These are phyloP conservation scores for Mortierella sp. DNA, from an alignment of 371 early-diverging fungal species.

Conservation along the genomic window DNA sequence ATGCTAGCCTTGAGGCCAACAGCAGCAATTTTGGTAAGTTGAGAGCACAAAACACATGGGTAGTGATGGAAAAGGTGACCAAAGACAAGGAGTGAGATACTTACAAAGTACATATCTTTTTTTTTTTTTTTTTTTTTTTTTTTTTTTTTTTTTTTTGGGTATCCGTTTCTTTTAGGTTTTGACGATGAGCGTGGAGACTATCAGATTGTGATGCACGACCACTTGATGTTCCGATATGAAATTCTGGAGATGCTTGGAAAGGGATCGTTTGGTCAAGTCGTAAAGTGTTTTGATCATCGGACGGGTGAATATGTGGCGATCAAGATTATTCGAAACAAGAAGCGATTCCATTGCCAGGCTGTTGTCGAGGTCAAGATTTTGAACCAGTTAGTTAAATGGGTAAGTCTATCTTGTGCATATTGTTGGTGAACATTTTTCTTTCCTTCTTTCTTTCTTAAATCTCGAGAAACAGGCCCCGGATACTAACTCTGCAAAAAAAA, in stretches of 20 bases:
- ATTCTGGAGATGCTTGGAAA: constrained; percentile 90
- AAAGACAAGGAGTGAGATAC: neutral
- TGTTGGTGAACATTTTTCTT: no score
- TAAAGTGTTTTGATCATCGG: constrained; percentile 93
- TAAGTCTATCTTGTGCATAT: no score
- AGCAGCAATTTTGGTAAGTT: constrained; percentile 66
- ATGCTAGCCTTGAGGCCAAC: constrained; percentile 59
- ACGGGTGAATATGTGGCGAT: constrained; percentile 89
- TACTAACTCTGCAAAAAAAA: neutral
- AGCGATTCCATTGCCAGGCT: constrained; percentile 95
- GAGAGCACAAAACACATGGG: constrained; percentile 13
- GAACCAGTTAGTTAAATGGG: constrained; percentile 74
- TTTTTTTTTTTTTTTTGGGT: neutral
- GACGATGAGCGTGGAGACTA: constrained; percentile 97
- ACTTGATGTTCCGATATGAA: constrained; percentile 92
- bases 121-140: neutral
- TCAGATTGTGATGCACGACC: constrained; percentile 85
- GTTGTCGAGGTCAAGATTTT: constrained; percentile 95
- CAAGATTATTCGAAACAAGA: constrained; percentile 96
- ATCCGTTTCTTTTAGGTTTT: constrained; percentile 71
- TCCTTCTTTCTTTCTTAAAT: neutral
- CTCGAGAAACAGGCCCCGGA: neutral
- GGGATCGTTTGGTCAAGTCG: constrained; percentile 98
- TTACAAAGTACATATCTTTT: neutral
- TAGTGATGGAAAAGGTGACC: no score